Percentiles rank a stretch among this genome's conserved stretches.
Evolutionary conservation across 805 yeast genomes (phyloP).

Genomic region (Teunomyces gatunensis): DNA sequence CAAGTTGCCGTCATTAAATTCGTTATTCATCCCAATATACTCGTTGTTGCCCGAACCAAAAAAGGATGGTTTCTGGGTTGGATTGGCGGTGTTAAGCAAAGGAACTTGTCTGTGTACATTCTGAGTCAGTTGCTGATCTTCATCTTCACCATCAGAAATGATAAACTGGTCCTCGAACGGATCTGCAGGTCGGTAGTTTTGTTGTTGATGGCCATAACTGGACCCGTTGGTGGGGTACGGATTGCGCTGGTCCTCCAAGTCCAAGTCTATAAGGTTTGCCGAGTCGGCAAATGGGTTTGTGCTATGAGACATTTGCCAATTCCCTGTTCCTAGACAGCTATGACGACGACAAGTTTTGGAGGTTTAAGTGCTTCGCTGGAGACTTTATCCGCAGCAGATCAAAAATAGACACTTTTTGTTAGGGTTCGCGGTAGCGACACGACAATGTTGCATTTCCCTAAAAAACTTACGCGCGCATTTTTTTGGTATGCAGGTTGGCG

Average conservation of each 20-base stretch:
- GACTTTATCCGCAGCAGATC: slow-evolving; percentile 1
- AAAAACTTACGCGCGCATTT: neutral
- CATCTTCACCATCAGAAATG: slow-evolving; percentile 35
- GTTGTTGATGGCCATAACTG: slow-evolving; percentile 1
- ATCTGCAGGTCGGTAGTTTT: slow-evolving; percentile 9
- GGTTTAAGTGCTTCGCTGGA: neutral
- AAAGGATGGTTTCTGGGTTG: slow-evolving; percentile 19
- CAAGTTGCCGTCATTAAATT: slow-evolving; percentile 9
- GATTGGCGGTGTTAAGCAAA: slow-evolving; percentile 24
- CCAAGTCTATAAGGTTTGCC: slow-evolving; percentile 29
- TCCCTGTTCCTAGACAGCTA: neutral
- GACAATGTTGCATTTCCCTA: neutral
- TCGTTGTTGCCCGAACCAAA: slow-evolving; percentile 24
- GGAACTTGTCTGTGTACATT: slow-evolving; percentile 20
- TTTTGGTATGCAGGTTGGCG: neutral
- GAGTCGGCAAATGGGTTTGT: slow-evolving; percentile 13
- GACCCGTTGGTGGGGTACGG: neutral
- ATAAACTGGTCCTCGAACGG: slow-evolving; percentile 36
- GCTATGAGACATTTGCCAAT: slow-evolving; percentile 2
- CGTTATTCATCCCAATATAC: slow-evolving; percentile 28
- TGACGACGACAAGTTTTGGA: neutral
- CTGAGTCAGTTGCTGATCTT: slow-evolving; percentile 11
- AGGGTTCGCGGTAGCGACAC: neutral
- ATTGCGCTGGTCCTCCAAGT: slow-evolving; percentile 14
- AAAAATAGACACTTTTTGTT: neutral